These are phyloP conservation scores for Kwoniella botswanensis DNA, from an alignment of 768 basidiomycete species.

Conservation along the genomic window DNA sequence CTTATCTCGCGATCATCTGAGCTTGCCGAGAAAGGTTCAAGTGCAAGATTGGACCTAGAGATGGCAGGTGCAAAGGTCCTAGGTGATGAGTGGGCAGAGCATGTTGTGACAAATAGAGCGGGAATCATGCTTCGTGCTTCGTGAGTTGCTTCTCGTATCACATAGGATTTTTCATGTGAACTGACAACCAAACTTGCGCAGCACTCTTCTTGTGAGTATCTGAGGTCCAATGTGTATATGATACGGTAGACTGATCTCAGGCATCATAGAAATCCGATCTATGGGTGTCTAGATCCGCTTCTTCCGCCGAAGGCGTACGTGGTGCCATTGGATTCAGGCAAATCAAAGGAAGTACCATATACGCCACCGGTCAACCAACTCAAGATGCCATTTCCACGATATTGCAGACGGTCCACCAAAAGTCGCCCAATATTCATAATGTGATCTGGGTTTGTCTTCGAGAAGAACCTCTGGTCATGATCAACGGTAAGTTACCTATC, in stretches of 20 bases:
- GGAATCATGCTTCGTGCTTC: constrained; percentile 93
- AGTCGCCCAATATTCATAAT: constrained; percentile 67
- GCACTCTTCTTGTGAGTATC: constrained; percentile 21
- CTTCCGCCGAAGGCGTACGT: constrained; percentile 65
- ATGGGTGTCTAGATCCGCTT: constrained; percentile 66
- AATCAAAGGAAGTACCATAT: constrained; percentile 78
- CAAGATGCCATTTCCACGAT: constrained; percentile 83
- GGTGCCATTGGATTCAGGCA: constrained; percentile 96
- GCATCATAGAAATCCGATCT: constrained; percentile 78
- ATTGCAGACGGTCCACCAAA: constrained; percentile 66
- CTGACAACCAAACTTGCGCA: background rate
- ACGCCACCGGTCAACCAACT: constrained; percentile 91
- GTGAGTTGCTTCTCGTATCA: constrained; percentile 59
- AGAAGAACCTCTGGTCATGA: constrained; percentile 64
- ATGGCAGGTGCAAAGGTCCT: constrained; percentile 77
- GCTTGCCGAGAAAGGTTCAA: constrained; percentile 23
- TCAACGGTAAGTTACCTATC: constrained; percentile 76
- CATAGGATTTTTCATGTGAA: background rate
- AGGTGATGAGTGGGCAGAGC: constrained; percentile 94
- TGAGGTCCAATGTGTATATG: background rate
- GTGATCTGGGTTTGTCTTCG: constrained; percentile 92
- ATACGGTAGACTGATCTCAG: too few relatives aligned
- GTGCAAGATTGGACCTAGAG: constrained; percentile 70
- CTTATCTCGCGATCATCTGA: constrained; percentile 53
- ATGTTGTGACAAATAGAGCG: constrained; percentile 89